A percentile compares a stretch with the other conserved stretches of the same genome.
Conservation (phyloP, 2,329 filamentous ascomycete genomes). For the Colletotrichum incanum region DNA sequence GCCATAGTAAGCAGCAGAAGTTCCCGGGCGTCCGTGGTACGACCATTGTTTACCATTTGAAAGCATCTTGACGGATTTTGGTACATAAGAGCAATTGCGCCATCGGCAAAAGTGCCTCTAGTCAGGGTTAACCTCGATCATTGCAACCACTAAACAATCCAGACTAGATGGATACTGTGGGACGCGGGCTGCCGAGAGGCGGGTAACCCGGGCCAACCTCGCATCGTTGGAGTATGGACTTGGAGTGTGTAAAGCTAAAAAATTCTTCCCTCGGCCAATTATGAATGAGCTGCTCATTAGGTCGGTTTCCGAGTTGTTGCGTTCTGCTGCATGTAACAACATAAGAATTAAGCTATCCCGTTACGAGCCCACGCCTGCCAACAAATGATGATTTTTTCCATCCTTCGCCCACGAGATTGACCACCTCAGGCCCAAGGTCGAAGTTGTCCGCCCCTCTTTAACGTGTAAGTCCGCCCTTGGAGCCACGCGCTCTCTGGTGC, state of each 20-base stretch:
- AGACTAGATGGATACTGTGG: slow-evolving; percentile 3
- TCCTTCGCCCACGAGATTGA: no score
- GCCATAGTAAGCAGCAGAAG: slow-evolving; percentile 4
- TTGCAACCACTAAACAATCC: background rate
- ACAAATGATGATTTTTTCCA: no score
- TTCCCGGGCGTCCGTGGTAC: background rate
- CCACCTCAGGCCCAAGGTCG: slow-evolving; percentile 4
- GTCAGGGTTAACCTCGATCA: slow-evolving; percentile 14
- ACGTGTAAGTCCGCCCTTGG: slow-evolving; percentile 12
- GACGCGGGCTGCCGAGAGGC: background rate
- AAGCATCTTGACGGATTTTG: background rate
- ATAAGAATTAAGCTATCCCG: no score
- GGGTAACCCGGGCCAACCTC: background rate
- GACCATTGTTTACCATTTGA: background rate
- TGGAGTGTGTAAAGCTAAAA: background rate
- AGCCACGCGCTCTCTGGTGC: slow-evolving; percentile 24
- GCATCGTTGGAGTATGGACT: background rate
- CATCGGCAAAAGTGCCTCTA: slow-evolving; percentile 35
- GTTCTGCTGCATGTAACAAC: background rate
- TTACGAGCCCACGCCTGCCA: no score
- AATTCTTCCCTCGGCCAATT: background rate
- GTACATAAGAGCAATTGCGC: slow-evolving; percentile 32
- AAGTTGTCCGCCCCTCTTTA: slow-evolving; percentile 18
- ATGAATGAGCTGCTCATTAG: no score
- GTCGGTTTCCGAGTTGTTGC: background rate